These are phyloP conservation scores for Arbutus unedo DNA, from an alignment of 148 eudicot species.

Conservation along the genomic window DNA sequence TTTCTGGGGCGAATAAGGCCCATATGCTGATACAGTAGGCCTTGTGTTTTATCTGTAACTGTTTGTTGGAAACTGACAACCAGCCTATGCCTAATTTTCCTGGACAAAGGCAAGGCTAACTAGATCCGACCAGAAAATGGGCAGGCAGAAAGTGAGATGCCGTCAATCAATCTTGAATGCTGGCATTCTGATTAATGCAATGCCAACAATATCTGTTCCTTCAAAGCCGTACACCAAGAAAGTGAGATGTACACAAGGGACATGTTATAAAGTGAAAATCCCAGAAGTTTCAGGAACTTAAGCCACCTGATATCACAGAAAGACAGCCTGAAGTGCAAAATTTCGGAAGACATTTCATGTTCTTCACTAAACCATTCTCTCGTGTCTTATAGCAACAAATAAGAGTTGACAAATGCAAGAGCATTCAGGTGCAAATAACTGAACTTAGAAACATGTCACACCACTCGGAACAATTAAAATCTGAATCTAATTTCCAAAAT, in stretches of 20 bases:
- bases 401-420: neutral
- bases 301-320: neutral
- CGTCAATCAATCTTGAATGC: neutral
- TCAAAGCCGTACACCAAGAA: no score
- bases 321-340: neutral
- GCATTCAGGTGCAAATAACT: neutral
- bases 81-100: no score
- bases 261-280: neutral
- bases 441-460: neutral
- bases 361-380: neutral
- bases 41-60: no score
- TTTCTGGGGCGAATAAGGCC: no score
- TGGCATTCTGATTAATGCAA: neutral
- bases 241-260: no score
- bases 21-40: no score
- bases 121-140: no score
- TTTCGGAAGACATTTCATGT: neutral
- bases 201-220: no score
- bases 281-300: neutral
- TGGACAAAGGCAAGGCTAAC: no score
- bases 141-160: no score
- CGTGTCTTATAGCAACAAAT: neutral
- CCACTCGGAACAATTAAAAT: neutral
- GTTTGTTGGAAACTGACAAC: no score
- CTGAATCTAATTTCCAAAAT: constrained; percentile 1